Base-by-base conservation (phyloP, 331 rosid species). In the Quercus lobata region DNA sequence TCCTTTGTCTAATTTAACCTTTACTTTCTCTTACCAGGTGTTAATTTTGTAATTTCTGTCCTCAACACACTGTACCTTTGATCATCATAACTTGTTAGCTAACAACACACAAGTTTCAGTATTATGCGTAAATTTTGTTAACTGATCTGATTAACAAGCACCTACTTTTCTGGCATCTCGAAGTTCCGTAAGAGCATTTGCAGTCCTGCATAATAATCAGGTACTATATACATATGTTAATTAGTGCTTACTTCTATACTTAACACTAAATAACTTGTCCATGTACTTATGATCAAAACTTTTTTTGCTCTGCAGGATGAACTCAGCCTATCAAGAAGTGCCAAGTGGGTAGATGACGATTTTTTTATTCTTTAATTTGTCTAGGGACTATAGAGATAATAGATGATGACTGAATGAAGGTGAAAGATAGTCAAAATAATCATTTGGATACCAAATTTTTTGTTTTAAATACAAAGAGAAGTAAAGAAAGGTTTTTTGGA, bases 381-480 rank as follows among this genome's bases (percentile, higher is more conserved):
- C 84, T 83, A 72, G 84, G 80, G 79, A 73, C 76, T 77, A 80
- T 73, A 85, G 76, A 80, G 77, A 70, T 89, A 89, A 85, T 79
- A 80, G 77, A 72, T 89, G 90, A 84, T 78, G 83, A 71, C 74
- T 82, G 88, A 84, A 81, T 82, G 91, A 76, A 85, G 85, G 81
- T 81, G 84, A 72, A 89, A 89, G 85, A 78, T 75, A 71, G 86
- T 81, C 92, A 89, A 88, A 86, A 86, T 84, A 92, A 90, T 88
- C 86, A 84, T 78, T 73, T 84, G 85, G 85, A 76, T 83, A 34
- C 88, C 86, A 71, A 72, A 82, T 57, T 69, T 49, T 65, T 80
- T 68, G 73, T 81, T 83, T 84, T 62, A 78, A 88, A 84, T 84
- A 78, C 77, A 77, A 71, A 86, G 83, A 84, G 79, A 73, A 76